A percentile compares a stretch with the other conserved stretches of the same genome.
These are phyloP conservation scores for Entoloma clypeatum DNA, from an alignment of 1,284 basidiomycete genomes.

Conservation along the genomic window DNA sequence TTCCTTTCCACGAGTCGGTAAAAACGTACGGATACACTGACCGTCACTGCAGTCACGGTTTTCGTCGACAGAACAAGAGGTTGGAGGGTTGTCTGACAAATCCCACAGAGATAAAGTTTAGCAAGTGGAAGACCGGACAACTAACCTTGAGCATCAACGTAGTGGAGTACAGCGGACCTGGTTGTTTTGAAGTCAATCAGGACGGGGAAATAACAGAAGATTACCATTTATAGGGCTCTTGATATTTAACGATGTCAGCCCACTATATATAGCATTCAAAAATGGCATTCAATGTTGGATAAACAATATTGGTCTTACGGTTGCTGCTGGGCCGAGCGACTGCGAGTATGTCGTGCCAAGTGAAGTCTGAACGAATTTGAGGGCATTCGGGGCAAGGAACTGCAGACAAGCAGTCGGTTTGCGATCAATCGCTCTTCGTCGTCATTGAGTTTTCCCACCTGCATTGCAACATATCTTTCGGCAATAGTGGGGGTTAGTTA, in stretches of 20 bases:
- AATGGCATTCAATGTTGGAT: not conserved
- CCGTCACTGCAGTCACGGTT: constrained; percentile 40
- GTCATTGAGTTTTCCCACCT: constrained; percentile 19
- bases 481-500: not conserved
- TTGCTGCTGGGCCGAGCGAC: constrained; percentile 44
- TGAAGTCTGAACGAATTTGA: constrained; percentile 41
- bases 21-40: constrained; percentile 40
- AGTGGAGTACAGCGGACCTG: constrained; percentile 42
- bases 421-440: not conserved
- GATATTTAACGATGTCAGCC: constrained; percentile 42
- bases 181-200: not conserved
- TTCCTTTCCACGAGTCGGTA: not conserved
- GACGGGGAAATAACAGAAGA: constrained; percentile 1
- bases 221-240: constrained; percentile 38
- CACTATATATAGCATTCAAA: constrained; percentile 28
- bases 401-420: constrained; percentile 15
- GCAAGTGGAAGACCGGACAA: not conserved
- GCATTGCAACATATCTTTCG: constrained; percentile 36
- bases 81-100: constrained; percentile 41
- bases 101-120: constrained; percentile 1
- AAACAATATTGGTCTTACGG: constrained; percentile 27
- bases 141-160: constrained; percentile 46
- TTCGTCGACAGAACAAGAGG: constrained; percentile 46
- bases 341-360: constrained; percentile 39
- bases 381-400: constrained; percentile 44